phyloP scores from a whole-genome alignment of 768 basidiomycete species.

The Pisolithus orientalis region DNA sequence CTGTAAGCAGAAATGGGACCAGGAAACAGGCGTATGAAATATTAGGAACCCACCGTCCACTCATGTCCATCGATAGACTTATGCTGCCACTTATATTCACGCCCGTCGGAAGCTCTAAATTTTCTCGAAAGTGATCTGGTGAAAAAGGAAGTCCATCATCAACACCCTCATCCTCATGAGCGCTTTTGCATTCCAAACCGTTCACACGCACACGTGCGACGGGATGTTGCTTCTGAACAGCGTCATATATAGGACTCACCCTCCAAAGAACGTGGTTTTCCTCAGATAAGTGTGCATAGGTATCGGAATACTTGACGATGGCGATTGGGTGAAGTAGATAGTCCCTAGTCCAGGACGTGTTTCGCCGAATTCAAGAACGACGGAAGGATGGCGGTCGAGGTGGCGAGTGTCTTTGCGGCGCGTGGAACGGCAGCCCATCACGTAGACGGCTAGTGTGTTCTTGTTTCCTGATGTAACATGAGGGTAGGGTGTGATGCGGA shows the following conservation, averaged over 20 bases:
- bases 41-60: conserved; percentile 59
- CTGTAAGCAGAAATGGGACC: too few relatives aligned
- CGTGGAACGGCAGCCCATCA: conserved; percentile 60
- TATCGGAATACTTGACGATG: conserved; percentile 34
- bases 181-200: not conserved
- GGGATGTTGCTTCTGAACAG: not conserved
- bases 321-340: conserved; percentile 44
- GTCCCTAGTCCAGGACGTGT: conserved; percentile 53
- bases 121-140: conserved; percentile 60
- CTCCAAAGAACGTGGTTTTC: conserved; percentile 58
- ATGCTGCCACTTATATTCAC: conserved; percentile 66
- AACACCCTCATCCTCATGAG: not conserved
- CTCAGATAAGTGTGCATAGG: conserved; percentile 61
- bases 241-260: conserved; percentile 37
- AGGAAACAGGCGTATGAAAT: too few relatives aligned
- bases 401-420: conserved; percentile 51
- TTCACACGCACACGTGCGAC: not conserved
- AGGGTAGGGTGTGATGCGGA: conserved; percentile 51
- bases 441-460: conserved; percentile 50
- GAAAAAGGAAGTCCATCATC: not conserved
- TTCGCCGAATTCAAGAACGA: conserved; percentile 52
- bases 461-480: conserved; percentile 24
- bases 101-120: conserved; percentile 62
- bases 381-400: conserved; percentile 45
- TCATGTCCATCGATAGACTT: conserved; percentile 52